A percentile compares a stretch with the other conserved stretches of the same genome.
Evolutionary conservation across 306 rosid genomes (phyloP).

Genomic region (Dalbergia oliveri): DNA sequence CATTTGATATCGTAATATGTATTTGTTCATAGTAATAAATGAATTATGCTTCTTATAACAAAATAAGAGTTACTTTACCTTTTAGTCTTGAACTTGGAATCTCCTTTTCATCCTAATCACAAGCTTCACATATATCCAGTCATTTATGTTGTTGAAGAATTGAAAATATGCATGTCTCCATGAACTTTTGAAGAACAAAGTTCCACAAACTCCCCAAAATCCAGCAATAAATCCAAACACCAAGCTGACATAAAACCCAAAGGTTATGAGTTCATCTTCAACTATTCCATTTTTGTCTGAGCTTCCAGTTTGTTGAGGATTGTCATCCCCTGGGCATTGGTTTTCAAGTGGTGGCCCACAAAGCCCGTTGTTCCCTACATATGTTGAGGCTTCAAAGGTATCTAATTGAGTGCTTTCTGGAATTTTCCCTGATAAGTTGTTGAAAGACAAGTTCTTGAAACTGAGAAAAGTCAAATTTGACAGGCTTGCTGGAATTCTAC

Average conservation of each 20-base stretch:
- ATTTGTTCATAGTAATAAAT: background rate
- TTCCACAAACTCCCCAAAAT: slow-evolving; percentile 46
- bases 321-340: background rate
- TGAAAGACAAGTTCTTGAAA: too few species aligned
- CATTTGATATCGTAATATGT: background rate
- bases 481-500: too few species aligned
- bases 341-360: slow-evolving; percentile 45
- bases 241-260: slow-evolving; percentile 34
- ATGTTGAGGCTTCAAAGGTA: slow-evolving; percentile 25
- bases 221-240: background rate
- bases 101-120: background rate
- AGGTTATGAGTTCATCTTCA: background rate
- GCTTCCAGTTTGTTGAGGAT: background rate
- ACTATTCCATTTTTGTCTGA: background rate
- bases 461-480: too few species aligned
- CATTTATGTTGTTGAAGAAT: slow-evolving; percentile 33
- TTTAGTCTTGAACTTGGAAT: background rate
- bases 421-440: background rate
- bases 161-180: slow-evolving; percentile 45
- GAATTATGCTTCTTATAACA: background rate
- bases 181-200: slow-evolving; percentile 19
- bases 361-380: slow-evolving; percentile 33
- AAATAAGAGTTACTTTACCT: background rate
- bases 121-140: slow-evolving; percentile 6
- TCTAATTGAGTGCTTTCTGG: background rate